phyloP scores from a whole-genome alignment of 202 grass and related monocot species.

The Musa balbisiana region DNA sequence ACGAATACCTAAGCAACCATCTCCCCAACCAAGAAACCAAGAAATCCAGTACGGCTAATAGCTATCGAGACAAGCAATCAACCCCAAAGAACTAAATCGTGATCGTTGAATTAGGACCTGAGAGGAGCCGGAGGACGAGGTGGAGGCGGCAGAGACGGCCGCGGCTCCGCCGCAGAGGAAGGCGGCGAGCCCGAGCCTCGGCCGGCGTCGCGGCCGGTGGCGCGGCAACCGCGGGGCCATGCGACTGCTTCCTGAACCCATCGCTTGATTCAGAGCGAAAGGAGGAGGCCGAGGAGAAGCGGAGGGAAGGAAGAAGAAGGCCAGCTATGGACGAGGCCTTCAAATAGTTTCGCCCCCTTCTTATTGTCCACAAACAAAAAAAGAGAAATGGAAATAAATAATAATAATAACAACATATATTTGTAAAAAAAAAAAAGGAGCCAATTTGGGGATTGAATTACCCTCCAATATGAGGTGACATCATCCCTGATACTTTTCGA shows the following conservation, averaged over 20 bases:
- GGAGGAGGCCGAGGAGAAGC: not conserved
- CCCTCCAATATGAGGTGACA: not conserved
- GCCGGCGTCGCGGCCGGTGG: slow-evolving; percentile 27
- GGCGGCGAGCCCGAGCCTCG: slow-evolving; percentile 33
- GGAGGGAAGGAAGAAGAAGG: slow-evolving; percentile 15
- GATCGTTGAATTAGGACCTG: slow-evolving; percentile 29
- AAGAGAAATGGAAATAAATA: not conserved
- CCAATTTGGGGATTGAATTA: not conserved
- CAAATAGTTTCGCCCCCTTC: slow-evolving; percentile 20
- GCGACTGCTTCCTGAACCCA: slow-evolving; percentile 79
- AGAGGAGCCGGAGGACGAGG: slow-evolving; percentile 33
- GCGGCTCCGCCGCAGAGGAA: slow-evolving; percentile 62
- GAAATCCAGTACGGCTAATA: not conserved
- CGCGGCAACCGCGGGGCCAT: slow-evolving; percentile 25
- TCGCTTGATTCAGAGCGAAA: slow-evolving; percentile 17
- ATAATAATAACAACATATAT: not conserved
- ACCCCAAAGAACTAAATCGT: not conserved
- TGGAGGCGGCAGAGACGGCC: slow-evolving; percentile 4
- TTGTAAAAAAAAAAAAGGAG: not conserved
- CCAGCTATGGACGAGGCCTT: slow-evolving; percentile 14
- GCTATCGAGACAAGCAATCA: not conserved
- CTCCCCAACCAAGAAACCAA: not conserved
- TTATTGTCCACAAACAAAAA: slow-evolving; percentile 15
- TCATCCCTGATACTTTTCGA: no score
- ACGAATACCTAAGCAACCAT: not conserved